Evolutionary conservation across 257 asterid genomes (phyloP), one percentile per base, ranked within the genome.

Genomic region (Phtheirospermum japonicum): DNA sequence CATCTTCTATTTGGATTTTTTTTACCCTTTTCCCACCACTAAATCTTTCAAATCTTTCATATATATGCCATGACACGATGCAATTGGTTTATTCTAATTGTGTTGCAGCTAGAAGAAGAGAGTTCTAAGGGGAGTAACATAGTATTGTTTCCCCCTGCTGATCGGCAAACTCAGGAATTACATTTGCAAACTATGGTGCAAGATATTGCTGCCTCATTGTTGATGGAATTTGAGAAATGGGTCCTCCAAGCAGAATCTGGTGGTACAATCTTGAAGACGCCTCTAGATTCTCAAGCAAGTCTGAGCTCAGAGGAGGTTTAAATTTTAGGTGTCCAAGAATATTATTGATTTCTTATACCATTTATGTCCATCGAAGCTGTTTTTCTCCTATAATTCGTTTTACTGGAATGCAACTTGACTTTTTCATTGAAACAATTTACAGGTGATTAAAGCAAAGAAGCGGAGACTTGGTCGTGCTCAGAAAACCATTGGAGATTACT

Each of bases 221-320:
- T 92, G 83, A 92, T 92, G 97, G 92, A 92, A 71, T 92, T 92
- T 70, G 98, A 92, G 84, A 92, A 92, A 67, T 92, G 92, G 86
- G 98, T 89, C 63, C 92, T 89, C 55, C 89, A 85, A 43, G 95
- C 95, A 23, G 98, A 92, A 72, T 92, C 98, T 52, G 82, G 90
- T 63, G 97, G 95, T 72, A 92, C 95, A 68, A 86, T 88, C 75
- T 74, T 92, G 72, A 92, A 92, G 83, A 92, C 98, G 51, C 98
- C 98, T 66, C 85, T 92, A 36, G 98, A 92, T 86, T 92, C 98
- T 72, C 98, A 92, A 88, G 94, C 98, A 77, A 88, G 88, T 80
- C 95, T 92, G 63, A 84, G 90, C 87, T 92, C 98, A 75, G 98
- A 92, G 96, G 98, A 92, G 98, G 98, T 92, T 82, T 79, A 82